Evolutionary conservation across 129 eudicot genomes (phyloP), one percentile per base, ranked within the genome.

Genomic region (Helichrysum umbraculigerum): DNA sequence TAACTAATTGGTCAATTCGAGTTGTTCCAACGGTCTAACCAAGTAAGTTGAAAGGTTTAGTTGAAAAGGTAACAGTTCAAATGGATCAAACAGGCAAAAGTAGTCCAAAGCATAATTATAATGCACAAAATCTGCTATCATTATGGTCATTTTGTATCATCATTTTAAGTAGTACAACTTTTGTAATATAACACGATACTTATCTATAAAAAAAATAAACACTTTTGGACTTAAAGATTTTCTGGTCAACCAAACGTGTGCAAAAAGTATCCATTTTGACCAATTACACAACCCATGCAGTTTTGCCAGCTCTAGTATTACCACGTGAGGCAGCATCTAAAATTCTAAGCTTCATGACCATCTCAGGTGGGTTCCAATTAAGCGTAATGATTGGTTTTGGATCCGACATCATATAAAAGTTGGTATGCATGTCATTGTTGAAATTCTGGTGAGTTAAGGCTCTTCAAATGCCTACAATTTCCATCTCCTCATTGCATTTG

Each of bases 351-450:
- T 67, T 51, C 50, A 32, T 72, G 67, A 6, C 29, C 72, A 71
- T 83, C 79, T 73, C 91, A 95, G 99, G 88, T 95, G 97, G 97
- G 96, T 95, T 64, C 97, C 99, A 28, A 87, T 95, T 60, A 95
- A 85, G 81, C 92, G 96, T 20, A 95, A 95, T 81, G 99, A 95
- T 83, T 95, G 99, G 99, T 95, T 58, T 83, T 95, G 99, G 99
- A 85, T 95, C 68, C 96, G 99, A 56, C 99, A 95, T 76, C 96
- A 95, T 83, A 89, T 95, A 62, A 91, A 95, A 91, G 97, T 91
- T 69, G 96, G 97, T 50, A 89, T 95, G 99, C 87, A 85, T 42
- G 97, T 95, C 68, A 81, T 89, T 29, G 99, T 95, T 76, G 99
- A 95, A 83, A 86, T 95, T 76, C 62, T 89, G 94, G 99, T 95